Conservation (phyloP, 352 stramenopile species). For the Pythium sukuiense region DNA sequence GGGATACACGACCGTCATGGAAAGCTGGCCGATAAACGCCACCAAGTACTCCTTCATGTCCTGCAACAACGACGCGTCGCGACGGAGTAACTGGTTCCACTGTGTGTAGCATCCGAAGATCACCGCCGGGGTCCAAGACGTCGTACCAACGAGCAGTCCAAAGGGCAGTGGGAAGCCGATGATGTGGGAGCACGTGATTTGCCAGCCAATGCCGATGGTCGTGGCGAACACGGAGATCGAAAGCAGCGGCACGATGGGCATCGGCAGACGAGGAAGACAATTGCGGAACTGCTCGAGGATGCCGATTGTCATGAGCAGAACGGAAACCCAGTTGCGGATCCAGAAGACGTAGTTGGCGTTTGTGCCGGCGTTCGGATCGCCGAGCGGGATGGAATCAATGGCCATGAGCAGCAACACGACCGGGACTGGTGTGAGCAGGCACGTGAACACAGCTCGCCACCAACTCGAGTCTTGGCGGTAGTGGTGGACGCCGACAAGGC, state of each 20-base stretch:
- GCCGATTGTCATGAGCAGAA: constrained; percentile 32
- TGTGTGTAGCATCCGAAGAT: constrained; percentile 27
- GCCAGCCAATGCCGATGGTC: constrained; percentile 22
- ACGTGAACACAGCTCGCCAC: constrained; percentile 4
- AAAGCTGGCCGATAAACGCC: constrained; percentile 37
- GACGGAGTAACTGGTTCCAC: constrained; percentile 29
- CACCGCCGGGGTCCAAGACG: constrained; percentile 25
- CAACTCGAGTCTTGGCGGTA: not conserved
- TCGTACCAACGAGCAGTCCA: constrained; percentile 23
- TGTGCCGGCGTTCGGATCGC: constrained; percentile 24
- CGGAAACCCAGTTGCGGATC: constrained; percentile 31
- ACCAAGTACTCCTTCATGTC: constrained; percentile 23
- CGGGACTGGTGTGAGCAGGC: constrained; percentile 9
- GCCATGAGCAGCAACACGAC: constrained; percentile 14
- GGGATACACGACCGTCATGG: constrained; percentile 41
- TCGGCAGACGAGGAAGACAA: constrained; percentile 16
- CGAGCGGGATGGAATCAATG: constrained; percentile 3
- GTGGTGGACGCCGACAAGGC: constrained; percentile 2
- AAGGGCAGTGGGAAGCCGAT: constrained; percentile 52
- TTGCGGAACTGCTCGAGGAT: constrained; percentile 37
- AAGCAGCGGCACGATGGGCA: constrained; percentile 13
- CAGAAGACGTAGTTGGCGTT: constrained; percentile 40
- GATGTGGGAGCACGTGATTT: constrained; percentile 27
- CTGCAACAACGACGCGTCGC: constrained; percentile 12
- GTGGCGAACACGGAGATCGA: constrained; percentile 27